Percentiles rank a stretch among this genome's conserved stretches.
Evolutionary conservation across 371 early-diverging fungal genomes (phyloP).

Genomic region (Dichotomocladium elegans): DNA sequence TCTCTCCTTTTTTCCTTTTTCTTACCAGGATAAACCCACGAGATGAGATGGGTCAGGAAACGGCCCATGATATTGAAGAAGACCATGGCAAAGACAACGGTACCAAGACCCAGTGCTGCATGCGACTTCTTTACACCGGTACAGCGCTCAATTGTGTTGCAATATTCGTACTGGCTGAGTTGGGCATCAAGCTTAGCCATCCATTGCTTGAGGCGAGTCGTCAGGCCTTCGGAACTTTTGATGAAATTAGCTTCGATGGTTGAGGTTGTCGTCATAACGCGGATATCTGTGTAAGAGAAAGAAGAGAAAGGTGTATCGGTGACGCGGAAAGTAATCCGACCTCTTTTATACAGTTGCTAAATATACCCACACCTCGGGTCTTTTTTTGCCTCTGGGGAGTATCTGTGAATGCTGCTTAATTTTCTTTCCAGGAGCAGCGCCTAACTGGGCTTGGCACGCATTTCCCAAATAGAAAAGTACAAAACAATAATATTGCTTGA

Average conservation of each 20-base stretch:
- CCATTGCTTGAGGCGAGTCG: constrained; percentile 1
- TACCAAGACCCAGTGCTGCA: constrained; percentile 57
- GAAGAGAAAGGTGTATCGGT: too few relatives aligned
- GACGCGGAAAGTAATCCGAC: too few relatives aligned
- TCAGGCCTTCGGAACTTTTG: constrained; percentile 7
- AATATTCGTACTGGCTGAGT: constrained; percentile 53
- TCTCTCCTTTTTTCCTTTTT: neutral
- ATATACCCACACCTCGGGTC: too few relatives aligned
- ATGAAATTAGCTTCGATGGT: too few relatives aligned
- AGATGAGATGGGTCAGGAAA: constrained; percentile 75
- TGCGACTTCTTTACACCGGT: constrained; percentile 15
- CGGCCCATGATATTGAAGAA: constrained; percentile 86
- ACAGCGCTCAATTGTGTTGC: constrained; percentile 60
- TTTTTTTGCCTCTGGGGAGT: too few relatives aligned
- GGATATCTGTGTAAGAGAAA: neutral
- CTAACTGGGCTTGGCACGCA: too few relatives aligned
- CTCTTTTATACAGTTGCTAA: too few relatives aligned
- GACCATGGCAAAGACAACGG: constrained; percentile 63
- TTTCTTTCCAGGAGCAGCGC: too few relatives aligned
- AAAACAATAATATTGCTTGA: too few relatives aligned
- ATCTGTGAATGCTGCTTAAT: too few relatives aligned
- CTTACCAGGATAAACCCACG: constrained; percentile 83
- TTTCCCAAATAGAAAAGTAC: too few relatives aligned
- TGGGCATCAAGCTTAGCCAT: constrained; percentile 8
- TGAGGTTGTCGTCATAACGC: neutral